Evolutionary conservation across 768 basidiomycete genomes (phyloP), one percentile per base, ranked within the genome.

Genomic region (Rhodotorula graminis): DNA sequence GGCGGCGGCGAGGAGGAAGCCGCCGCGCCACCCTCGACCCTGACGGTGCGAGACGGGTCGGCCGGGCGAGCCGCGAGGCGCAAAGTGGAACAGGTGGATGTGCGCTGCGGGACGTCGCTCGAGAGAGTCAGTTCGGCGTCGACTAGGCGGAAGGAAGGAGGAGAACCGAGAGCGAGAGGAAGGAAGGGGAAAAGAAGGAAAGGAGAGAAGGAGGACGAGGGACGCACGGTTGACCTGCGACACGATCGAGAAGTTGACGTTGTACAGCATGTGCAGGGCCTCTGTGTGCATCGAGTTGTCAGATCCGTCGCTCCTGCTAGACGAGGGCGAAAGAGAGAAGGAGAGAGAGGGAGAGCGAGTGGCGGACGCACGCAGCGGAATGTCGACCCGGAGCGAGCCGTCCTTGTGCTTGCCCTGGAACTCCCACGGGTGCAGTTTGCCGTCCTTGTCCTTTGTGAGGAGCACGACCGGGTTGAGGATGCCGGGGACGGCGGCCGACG

Each of bases 381-480:
- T 96, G 81, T 99, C 96, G 63, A 96, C 95, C 77, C 93, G 80
- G 10, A 75, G 65, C n/a, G 66, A 78, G 46, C 74, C 66, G 56
- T 79, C 77, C 53, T 65, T 65, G 60, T 64, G 63, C 57, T 66
- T 63, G 60, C 77, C 77, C 57, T 77, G 77, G 47, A 77, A 78
- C 47, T 79, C 75, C 44, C 47, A 69, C 61, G 78, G 77, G 25
- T 60, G 64, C 0, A 77, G 50, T 33, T 61, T 69, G 23, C 77
- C 78, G 23, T 72, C 44, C 66, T 69, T 72, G 60, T 75, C 72
- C 70, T 79, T 79, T 5, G 59, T 71, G 90, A 99, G 91, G 65
- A 99, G 82, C 0, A 93, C 93, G 25, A 98, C 95, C 10, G 95
- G 93, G 76, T 96, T 94, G 55, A 97, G 80, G 76, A 97, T 95